Conservation (phyloP, 1,284 basidiomycete genomes). For the Sporisorium graminicola region DNA sequence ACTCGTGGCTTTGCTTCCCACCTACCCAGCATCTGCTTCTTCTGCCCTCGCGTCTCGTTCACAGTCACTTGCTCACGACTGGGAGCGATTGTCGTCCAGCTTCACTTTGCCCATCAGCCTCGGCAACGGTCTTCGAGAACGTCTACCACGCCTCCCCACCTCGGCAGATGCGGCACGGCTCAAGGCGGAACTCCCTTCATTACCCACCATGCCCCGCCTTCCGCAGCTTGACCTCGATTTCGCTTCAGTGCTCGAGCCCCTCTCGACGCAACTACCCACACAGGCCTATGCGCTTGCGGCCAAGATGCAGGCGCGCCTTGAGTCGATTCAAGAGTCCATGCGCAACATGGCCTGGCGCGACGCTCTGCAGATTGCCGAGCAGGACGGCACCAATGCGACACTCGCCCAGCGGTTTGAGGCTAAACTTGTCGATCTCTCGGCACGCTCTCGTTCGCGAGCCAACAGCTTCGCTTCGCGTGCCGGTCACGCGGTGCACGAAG, state of each 20-base stretch:
- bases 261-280: constrained; percentile 37
- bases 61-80: constrained; percentile 50
- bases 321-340: constrained; percentile 54
- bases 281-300: constrained; percentile 44
- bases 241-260: constrained; percentile 41
- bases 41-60: constrained; percentile 52
- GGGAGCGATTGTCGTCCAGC: constrained; percentile 46
- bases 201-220: constrained; percentile 41
- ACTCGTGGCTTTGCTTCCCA: constrained; percentile 45
- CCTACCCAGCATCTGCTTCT: constrained; percentile 37
- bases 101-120: constrained; percentile 43
- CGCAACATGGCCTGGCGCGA: constrained; percentile 56
- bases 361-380: constrained; percentile 20
- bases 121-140: constrained; percentile 34
- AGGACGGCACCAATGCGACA: constrained; percentile 7
- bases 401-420: constrained; percentile 41
- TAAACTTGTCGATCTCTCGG: constrained; percentile 36
- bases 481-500: constrained; percentile 55
- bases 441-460: constrained; percentile 36
- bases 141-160: constrained; percentile 42
- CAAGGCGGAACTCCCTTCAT: constrained; percentile 32
- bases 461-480: constrained; percentile 49
- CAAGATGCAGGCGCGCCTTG: constrained; percentile 54
- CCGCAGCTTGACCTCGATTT: constrained; percentile 48
- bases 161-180: constrained; percentile 34